Evolutionary conservation across 2,329 filamentous ascomycete genomes (phyloP), one percentile per base, ranked within the genome.

Genomic region (Penicillium sp.): DNA sequence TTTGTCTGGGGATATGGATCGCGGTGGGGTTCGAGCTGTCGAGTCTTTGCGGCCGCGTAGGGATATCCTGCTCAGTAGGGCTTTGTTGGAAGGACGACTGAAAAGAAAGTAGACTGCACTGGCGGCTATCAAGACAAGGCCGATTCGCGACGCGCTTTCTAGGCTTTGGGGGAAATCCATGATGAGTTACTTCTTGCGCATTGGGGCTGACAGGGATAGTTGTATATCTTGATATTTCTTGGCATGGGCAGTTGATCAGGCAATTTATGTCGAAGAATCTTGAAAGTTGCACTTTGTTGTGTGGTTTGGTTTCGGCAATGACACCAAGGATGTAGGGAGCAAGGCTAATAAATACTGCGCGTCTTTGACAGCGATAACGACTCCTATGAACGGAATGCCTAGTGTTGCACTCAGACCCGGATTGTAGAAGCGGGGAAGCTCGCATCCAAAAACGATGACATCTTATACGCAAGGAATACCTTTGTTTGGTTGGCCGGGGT

Each of bases 1-100:
- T 63, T 78, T 79, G n/a, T 75, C 72, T 2, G 79, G 78, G 1
- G 80, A 81, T 8, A 82, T 58, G 1, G 80, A 82, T 44, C 76
- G 75, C 32, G 80, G 79, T 34, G 81, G 80, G n/a, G 80, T 82
- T 54, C 68, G 72, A 9, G 79, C 74, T 24, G 71, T 75, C n/a
- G 78, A 78, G n/a, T 69, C 60, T 55, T 73, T 74, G 49, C 74
- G 71, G 34, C 68, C 68, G 42, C 69, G 72, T 44, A 76, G 57
- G 18, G 62, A 63, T 4, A 81, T 52, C 47, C 72, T 68, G 47
- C 63, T 58, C 15, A 78, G 58, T 3, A 82, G 36, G 5, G 74
- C 57, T 53, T 71, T 70, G 20, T 73, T 70, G 53, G 73, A 73
- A 15, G 53, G 20, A 49, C 59, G 62, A 18, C 59, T 64, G 6